phyloP scores from a whole-genome alignment of 2,329 filamentous ascomycete species.

The Colletotrichum musicola region DNA sequence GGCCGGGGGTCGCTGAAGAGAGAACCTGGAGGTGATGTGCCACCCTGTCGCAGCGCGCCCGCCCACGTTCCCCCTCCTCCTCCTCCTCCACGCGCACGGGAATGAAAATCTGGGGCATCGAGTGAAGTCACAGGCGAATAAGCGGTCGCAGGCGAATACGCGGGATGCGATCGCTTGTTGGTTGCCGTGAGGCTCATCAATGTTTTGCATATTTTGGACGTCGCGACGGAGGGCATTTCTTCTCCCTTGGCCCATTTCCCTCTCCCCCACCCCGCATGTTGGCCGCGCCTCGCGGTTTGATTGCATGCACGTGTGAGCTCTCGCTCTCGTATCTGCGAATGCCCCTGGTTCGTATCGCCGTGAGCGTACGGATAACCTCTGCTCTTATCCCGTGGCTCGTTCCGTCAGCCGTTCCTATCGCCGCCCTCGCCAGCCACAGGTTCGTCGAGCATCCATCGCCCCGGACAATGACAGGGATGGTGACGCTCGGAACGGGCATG shows the following conservation, averaged over 20 bases:
- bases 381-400: not conserved
- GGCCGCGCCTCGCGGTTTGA: not conserved
- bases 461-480: constrained; percentile 8
- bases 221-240: not conserved
- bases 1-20: not conserved
- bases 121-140: not conserved
- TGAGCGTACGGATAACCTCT: not conserved
- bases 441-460: constrained; percentile 4
- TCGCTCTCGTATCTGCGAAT: not conserved
- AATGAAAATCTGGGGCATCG: not conserved
- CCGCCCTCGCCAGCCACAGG: not conserved
- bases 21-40: not conserved
- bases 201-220: constrained; percentile 7
- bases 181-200: not conserved
- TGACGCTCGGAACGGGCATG: not conserved
- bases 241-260: not conserved
- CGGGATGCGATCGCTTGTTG: not conserved
- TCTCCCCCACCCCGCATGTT: too few relatives aligned
- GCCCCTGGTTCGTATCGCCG: not conserved
- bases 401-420: constrained; percentile 3
- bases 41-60: not conserved
- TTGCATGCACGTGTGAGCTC: not conserved
- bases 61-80: not conserved
- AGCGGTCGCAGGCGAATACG: not conserved
- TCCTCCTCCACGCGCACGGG: not conserved